Evolutionary conservation across 2,329 filamentous ascomycete species (phyloP), one percentile per base, ranked within the genome.

Genomic region (Colletotrichum karsti): DNA sequence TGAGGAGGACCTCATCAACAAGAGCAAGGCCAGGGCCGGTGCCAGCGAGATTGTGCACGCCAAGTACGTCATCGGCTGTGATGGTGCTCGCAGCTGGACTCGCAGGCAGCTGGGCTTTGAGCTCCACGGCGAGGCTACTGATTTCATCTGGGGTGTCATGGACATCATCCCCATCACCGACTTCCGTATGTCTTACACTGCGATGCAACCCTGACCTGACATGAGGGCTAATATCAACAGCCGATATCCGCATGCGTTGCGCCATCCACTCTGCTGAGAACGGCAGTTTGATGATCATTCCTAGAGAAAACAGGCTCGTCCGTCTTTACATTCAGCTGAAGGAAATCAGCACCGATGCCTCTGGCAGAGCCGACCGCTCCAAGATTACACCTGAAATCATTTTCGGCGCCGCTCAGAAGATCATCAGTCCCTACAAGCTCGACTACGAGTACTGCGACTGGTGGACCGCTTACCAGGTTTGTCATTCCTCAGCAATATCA

Each of bases 41-140:
- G 69, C 70, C 72, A 74, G 76, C 54, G 85, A 87, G 71, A 74
- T 77, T 0, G 78, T 91, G 3, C 84, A 80, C 41, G 84, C 86
- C 6, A 90, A 90, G 73, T 93, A 91, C 69, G 81, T 93, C 30
- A 82, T 93, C 4, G 91, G 91, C 0, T 90, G 88, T 48, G 91
- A 93, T 70, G 91, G 91, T 0, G 91, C 91, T 0, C 89, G 91
- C 72, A 89, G 85, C 63, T 92, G 90, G 88, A 88, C 87, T 0
- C 80, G 91, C 41, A 82, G 84, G 60, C 82, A 88, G 61, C 78
- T 92, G 1, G 86, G 87, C 0, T 84, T 88, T 33, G 80, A 84
- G 33, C 79, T 90, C 51, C 81, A 87, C 51, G 88, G 88, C 5
- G 87, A 89, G 56, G 83, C 81, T 33, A 85, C 82, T 0, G 83